Percentiles rank a stretch among this genome's conserved stretches.
Evolutionary conservation across 768 basidiomycete genomes (phyloP).

Genomic region (Lepiota subincarnata): DNA sequence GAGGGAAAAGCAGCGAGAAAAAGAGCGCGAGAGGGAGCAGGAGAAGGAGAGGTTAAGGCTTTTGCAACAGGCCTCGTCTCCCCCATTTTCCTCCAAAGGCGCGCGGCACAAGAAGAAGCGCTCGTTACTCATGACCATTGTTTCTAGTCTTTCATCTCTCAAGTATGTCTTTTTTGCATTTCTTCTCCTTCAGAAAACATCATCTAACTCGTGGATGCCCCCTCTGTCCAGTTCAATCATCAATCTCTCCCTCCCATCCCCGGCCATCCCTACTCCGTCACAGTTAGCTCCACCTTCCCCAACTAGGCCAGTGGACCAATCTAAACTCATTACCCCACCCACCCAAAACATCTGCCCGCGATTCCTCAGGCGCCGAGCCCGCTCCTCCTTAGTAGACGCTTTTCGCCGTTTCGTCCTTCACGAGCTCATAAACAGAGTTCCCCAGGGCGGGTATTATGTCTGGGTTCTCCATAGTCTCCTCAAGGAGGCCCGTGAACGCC

Average conservation of each 20-base stretch:
- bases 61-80: constrained; percentile 17
- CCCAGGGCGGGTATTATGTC: constrained; percentile 40
- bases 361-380: constrained; percentile 53
- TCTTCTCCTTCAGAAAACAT: background rate
- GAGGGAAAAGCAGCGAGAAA: constrained; percentile 26
- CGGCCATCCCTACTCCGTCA: constrained; percentile 24
- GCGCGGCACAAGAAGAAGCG: constrained; percentile 64
- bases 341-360: constrained; percentile 23
- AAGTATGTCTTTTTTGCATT: constrained; percentile 37
- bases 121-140: constrained; percentile 64
- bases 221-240: constrained; percentile 22
- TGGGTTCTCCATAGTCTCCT: constrained; percentile 51
- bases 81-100: constrained; percentile 27
- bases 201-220: background rate
- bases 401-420: constrained; percentile 59
- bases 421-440: constrained; percentile 41
- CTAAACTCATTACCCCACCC: constrained; percentile 16
- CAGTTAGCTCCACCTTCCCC: constrained; percentile 23
- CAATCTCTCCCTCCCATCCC: constrained; percentile 23
- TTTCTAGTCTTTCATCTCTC: constrained; percentile 30
- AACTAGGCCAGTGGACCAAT: constrained; percentile 25
- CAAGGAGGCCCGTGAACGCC: background rate
- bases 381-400: constrained; percentile 62
- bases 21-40: constrained; percentile 25
- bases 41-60: constrained; percentile 23